Base-by-base conservation (phyloP, 1,284 basidiomycete genomes). In the Xerocomus minutiporus region DNA sequence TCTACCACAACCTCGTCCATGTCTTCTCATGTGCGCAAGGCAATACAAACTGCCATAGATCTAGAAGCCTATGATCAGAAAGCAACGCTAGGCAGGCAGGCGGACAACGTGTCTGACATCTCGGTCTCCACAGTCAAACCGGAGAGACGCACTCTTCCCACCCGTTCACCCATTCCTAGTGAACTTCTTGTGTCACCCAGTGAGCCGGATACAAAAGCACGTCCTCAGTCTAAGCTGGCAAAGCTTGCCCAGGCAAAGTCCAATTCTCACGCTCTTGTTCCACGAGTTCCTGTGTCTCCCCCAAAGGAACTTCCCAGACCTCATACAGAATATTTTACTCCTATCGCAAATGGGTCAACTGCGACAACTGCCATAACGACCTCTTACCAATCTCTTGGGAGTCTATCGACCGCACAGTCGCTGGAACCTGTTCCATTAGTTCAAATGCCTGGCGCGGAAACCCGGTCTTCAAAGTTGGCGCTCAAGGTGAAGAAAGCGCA, bases 301-400 rank as follows among this genome's bases (percentile, higher is more conserved):
- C 57, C 66, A 25, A 68, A 65, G 35, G 64, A 65, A 13, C 68
- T 78, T 40, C 75, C 75, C 8, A 68, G 62, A 47, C 57, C 75
- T 36, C 74, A 72, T 40, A 89, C 87, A 4, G 80, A 88, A 62
- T 87, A 84, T 64, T 68, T 89, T 8, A 84, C 79, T 12, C 87
- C 86, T 0, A 84, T 85, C 40, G 84, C 84, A 8, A 90, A 89
- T 61, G 85, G 86, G 1, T 71, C 84, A 2, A 83, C 84, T 13
- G 86, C 82, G 12, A 89, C 86, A 1, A 89, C 87, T 12, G 86
- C 86, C 1, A 90, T 89, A 60, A 89, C 86, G 0, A 90, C 88
- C 1, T 82, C 84, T 0, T 88, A 87, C 57, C 83, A 84, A 56
- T 80, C 80, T 8, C 72, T 84, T 36, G 79, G 78, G 61, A 82